Conservation (phyloP, 2,329 filamentous ascomycete species). For the Reticulascus tulasneorum region DNA sequence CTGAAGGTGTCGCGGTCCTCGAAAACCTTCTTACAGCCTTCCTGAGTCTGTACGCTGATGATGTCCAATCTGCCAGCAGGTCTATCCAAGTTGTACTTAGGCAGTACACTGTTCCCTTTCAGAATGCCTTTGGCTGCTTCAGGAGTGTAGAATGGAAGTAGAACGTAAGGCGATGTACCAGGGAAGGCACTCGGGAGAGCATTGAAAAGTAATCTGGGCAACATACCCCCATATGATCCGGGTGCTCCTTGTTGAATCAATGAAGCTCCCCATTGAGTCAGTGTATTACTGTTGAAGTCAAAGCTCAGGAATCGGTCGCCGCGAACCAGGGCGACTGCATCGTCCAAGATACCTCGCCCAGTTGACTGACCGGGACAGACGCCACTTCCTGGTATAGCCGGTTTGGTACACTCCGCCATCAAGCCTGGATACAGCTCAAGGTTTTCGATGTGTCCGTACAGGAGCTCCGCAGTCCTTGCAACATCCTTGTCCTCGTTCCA, state of each 20-base stretch:
- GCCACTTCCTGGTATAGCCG: slow-evolving; percentile 45
- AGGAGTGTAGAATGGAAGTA: slow-evolving; percentile 43
- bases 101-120: slow-evolving; percentile 30
- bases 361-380: slow-evolving; percentile 50
- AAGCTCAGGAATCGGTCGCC: slow-evolving; percentile 57
- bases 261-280: slow-evolving; percentile 42
- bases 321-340: slow-evolving; percentile 56
- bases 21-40: slow-evolving; percentile 27
- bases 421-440: slow-evolving; percentile 69
- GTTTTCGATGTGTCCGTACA: slow-evolving; percentile 61
- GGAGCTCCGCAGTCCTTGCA: slow-evolving; percentile 48
- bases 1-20: slow-evolving; percentile 26
- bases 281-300: slow-evolving; percentile 36
- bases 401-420: slow-evolving; percentile 56
- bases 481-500: slow-evolving; percentile 57
- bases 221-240: slow-evolving; percentile 36
- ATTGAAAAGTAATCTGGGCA: slow-evolving; percentile 43
- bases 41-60: slow-evolving; percentile 20
- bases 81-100: slow-evolving; percentile 27
- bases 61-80: slow-evolving; percentile 28
- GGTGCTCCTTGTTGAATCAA: slow-evolving; percentile 32
- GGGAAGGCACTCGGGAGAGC: slow-evolving; percentile 35
- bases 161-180: slow-evolving; percentile 35
- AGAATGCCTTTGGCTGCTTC: slow-evolving; percentile 35
- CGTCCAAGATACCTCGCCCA: slow-evolving; percentile 53